A percentile compares a stretch with the other conserved stretches of the same genome.
Conservation (phyloP, 495 filamentous ascomycete genomes). For the Daldinia grandis region DNA sequence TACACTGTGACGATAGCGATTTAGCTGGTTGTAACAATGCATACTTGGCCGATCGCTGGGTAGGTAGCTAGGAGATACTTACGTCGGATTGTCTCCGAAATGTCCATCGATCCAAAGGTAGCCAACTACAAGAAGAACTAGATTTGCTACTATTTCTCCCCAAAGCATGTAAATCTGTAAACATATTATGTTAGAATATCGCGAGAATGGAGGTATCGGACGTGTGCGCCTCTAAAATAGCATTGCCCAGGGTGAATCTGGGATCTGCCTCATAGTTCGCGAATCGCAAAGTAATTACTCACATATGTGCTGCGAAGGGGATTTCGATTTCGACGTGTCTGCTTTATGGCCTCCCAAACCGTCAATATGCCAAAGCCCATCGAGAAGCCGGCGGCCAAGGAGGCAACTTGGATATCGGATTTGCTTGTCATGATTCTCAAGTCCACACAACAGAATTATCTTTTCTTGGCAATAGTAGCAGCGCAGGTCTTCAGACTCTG, state of each 20-base stretch:
- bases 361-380: constrained; percentile 54
- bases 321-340: constrained; percentile 44
- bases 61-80: constrained; percentile 13
- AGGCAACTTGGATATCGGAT: constrained; percentile 40
- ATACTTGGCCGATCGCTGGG: not conserved
- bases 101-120: constrained; percentile 50
- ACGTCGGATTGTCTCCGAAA: constrained; percentile 43
- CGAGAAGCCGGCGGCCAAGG: constrained; percentile 52
- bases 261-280: not conserved
- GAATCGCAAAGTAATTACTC: constrained; percentile 12
- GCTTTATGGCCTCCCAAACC: constrained; percentile 49
- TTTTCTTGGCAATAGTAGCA: not conserved
- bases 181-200: constrained; percentile 19
- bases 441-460: not conserved
- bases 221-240: not conserved
- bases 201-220: not conserved
- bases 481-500: not conserved
- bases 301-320: constrained; percentile 41
- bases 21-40: not conserved
- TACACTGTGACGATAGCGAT: constrained; percentile 22
- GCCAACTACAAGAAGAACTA: constrained; percentile 49
- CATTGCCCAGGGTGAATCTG: not conserved
- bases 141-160: constrained; percentile 52
- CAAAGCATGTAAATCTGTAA: constrained; percentile 54
- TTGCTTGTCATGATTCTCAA: not conserved